Base-by-base conservation (phyloP, 1,139 yeast genomes). In the Hyphopichia wangnamkhiaoensis region DNA sequence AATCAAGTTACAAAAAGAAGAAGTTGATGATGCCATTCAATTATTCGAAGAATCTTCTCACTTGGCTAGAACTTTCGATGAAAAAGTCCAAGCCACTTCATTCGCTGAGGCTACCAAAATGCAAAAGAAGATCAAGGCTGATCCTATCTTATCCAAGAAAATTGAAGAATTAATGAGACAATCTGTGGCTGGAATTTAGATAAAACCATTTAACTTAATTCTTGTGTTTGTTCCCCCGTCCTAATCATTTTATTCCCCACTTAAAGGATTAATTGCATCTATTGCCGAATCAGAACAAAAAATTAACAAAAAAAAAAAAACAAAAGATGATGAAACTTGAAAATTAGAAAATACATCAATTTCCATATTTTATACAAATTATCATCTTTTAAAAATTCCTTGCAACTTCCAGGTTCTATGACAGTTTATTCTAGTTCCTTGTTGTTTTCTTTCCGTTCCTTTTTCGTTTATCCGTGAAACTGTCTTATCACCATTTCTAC, bases 71-170 rank as follows among this genome's bases (percentile, higher is more conserved):
- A 79, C 88, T 37, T 74, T 80, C 43, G 88, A 84, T 48, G 98
- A 93, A 70, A 86, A 90, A 70, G 74, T 86, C 44, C 97, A 90
- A 70, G 95, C 96, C 41, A 83, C 90, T 47, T 84, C 95, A 26
- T 87, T 88, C 56, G 94, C 95, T 45, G 97, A 89, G 68, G 97
- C 96, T 46, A 81, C 90, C 38, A 84, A 84, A 64, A 80, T 86
- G 73, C 95, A 87, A 71, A 70, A 80, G 57, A 80, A 80, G 60
- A 78, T 86, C 52, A 82, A 76, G 63, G 66, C 75, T 39, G 93
- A 84, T 59, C 86, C 88, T 35, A 63, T 74, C 27, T 73, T 84
- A 59, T 62, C 71, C 38, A 59, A 59, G 41, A 72, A 70, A 58
- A 71, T 72, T 50, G 63, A 61, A 41, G 76, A 72, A 52, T 66